A percentile compares a stretch with the other conserved stretches of the same genome.
Evolutionary conservation across 1,284 basidiomycete species (phyloP).

Genomic region (Trichosporon asahii): DNA sequence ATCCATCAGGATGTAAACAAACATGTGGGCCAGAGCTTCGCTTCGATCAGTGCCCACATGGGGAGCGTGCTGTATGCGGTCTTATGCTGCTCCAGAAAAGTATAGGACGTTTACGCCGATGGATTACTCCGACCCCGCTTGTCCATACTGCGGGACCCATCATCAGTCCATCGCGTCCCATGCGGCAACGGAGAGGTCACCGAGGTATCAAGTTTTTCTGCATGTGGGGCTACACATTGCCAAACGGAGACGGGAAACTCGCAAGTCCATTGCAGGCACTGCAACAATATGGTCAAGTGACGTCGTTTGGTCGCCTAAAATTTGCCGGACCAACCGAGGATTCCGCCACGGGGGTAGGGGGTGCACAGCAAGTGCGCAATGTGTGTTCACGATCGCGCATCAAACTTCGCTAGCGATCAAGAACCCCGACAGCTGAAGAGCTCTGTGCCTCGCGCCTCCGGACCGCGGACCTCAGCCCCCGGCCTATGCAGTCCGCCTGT

Average conservation of each 20-base stretch:
- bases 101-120: not conserved
- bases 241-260: not conserved
- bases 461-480: not conserved
- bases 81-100: not conserved
- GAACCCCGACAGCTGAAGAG: not conserved
- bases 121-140: constrained; percentile 2
- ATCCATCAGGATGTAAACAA: not conserved
- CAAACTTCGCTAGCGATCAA: not conserved
- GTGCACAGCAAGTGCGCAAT: not conserved
- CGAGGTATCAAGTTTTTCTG: not conserved
- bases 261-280: not conserved
- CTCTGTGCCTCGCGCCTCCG: not conserved
- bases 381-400: not conserved
- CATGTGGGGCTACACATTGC: constrained; percentile 4
- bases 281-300: not conserved
- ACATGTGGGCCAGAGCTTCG: not conserved
- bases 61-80: too few species aligned
- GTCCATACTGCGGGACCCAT: not conserved
- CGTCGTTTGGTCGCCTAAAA: not conserved
- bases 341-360: not conserved
- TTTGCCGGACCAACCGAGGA: not conserved
- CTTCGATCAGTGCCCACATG: not conserved
- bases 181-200: not conserved
- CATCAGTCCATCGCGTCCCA: not conserved
- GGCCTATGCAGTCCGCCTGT: not conserved